Conservation (phyloP, 805 yeast species). For the Monosporozyma siamensis region DNA sequence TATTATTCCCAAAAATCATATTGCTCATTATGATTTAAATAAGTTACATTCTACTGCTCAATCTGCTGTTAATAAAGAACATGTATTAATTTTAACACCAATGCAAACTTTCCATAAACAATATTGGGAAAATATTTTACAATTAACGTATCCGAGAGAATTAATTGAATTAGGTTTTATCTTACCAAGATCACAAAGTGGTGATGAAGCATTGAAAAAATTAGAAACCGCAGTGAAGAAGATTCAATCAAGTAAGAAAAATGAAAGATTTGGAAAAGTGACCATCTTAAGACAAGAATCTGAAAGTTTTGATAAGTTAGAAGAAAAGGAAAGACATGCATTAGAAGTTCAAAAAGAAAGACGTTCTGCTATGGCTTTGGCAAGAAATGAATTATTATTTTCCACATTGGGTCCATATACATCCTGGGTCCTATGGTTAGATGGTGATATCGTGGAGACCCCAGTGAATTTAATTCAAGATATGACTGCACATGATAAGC, state of each 20-base stretch:
- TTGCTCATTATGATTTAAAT: constrained; percentile 79
- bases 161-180: constrained; percentile 86
- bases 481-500: constrained; percentile 72
- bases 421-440: constrained; percentile 95
- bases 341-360: constrained; percentile 77
- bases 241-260: constrained; percentile 55
- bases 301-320: constrained; percentile 61
- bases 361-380: constrained; percentile 84
- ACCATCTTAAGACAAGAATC: constrained; percentile 88
- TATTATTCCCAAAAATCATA: constrained; percentile 59
- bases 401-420: constrained; percentile 84
- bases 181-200: constrained; percentile 72
- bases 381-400: constrained; percentile 83
- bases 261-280: constrained; percentile 66
- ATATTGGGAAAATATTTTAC: constrained; percentile 79
- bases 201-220: constrained; percentile 64
- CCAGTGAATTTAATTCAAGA: constrained; percentile 81
- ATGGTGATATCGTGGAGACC: constrained; percentile 87
- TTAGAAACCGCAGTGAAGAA: constrained; percentile 69
- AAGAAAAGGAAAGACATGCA: constrained; percentile 88
- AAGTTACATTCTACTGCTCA: constrained; percentile 59
- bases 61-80: constrained; percentile 69
- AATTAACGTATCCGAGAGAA: constrained; percentile 73
- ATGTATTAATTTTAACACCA: constrained; percentile 81
- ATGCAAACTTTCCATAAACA: constrained; percentile 76